phyloP scores from a whole-genome alignment of 345 rosid species.

The Lepidium sativum region DNA sequence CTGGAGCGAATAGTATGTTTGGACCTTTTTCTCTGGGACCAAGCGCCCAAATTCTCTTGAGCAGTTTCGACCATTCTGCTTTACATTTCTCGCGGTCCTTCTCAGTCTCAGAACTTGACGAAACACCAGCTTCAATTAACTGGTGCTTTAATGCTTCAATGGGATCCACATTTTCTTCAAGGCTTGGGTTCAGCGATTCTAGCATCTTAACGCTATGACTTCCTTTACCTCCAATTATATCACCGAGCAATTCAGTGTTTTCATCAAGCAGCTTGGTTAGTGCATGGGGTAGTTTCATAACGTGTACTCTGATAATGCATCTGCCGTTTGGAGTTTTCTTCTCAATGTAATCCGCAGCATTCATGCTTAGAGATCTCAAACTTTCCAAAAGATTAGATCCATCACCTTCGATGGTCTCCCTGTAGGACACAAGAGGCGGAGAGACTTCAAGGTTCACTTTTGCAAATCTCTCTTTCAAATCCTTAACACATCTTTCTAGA shows the following conservation, averaged over 20 bases:
- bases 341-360: constrained; percentile 53
- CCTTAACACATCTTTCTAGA: constrained; percentile 83
- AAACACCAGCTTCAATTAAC: constrained; percentile 51
- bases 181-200: constrained; percentile 34
- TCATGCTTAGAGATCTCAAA: constrained; percentile 45
- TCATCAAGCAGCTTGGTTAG: constrained; percentile 82
- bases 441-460: constrained; percentile 80
- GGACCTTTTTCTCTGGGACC: constrained; percentile 95
- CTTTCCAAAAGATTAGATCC: constrained; percentile 49
- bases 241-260: constrained; percentile 60
- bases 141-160: constrained; percentile 43
- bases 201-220: constrained; percentile 41
- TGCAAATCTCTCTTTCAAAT: constrained; percentile 87
- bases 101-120: constrained; percentile 38
- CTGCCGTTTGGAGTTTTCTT: constrained; percentile 74
- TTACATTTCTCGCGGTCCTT: constrained; percentile 58
- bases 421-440: constrained; percentile 83
- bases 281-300: constrained; percentile 67
- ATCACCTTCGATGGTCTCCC: constrained; percentile 78
- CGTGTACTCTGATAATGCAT: constrained; percentile 62
- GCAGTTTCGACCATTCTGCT: constrained; percentile 58
- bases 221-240: constrained; percentile 53
- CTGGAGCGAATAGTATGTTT: constrained; percentile 76
- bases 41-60: constrained; percentile 79
- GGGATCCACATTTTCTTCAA: constrained; percentile 41